Conservation (phyloP, 75 land plant genomes). For the Pinus tabuliformis region DNA sequence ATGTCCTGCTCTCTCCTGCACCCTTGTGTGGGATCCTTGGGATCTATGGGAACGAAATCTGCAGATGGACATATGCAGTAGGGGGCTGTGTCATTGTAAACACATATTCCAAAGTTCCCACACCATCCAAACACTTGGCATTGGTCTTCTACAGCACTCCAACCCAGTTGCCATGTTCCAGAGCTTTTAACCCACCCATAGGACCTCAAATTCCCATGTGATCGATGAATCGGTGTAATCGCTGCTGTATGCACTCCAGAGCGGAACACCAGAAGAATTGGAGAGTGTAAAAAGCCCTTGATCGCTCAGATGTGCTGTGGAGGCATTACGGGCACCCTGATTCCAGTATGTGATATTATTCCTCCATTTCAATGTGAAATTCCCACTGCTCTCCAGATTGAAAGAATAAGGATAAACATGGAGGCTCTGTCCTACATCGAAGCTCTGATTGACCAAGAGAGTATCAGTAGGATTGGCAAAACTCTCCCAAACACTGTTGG, state of each 20-base stretch:
- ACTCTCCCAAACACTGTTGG: constrained; percentile 31
- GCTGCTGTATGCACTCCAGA: constrained; percentile 24
- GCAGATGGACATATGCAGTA: constrained; percentile 57
- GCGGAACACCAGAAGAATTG: constrained; percentile 10
- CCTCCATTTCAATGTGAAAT: constrained; percentile 38
- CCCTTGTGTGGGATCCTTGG: constrained; percentile 30
- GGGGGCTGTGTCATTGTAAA: constrained; percentile 47
- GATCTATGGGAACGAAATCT: constrained; percentile 36
- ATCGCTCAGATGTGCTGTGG: background rate
- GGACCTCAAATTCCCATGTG: constrained; percentile 55
- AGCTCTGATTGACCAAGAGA: constrained; percentile 32
- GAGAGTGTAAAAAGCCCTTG: constrained; percentile 2
- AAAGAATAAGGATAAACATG: constrained; percentile 41
- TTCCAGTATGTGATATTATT: constrained; percentile 29
- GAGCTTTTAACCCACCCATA: constrained; percentile 36
- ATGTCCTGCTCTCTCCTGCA: constrained; percentile 39
- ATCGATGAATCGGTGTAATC: constrained; percentile 38
- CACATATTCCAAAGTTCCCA: constrained; percentile 70
- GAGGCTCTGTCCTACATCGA: constrained; percentile 14
- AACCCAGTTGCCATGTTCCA: constrained; percentile 20
- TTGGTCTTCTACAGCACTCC: constrained; percentile 69
- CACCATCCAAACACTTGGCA: constrained; percentile 73
- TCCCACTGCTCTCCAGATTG: constrained; percentile 15
- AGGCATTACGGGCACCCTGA: background rate
- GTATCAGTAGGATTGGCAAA: constrained; percentile 55